These are phyloP conservation scores for Metarhizium rileyi DNA, from an alignment of 2,329 filamentous ascomycete genomes.

Conservation along the genomic window DNA sequence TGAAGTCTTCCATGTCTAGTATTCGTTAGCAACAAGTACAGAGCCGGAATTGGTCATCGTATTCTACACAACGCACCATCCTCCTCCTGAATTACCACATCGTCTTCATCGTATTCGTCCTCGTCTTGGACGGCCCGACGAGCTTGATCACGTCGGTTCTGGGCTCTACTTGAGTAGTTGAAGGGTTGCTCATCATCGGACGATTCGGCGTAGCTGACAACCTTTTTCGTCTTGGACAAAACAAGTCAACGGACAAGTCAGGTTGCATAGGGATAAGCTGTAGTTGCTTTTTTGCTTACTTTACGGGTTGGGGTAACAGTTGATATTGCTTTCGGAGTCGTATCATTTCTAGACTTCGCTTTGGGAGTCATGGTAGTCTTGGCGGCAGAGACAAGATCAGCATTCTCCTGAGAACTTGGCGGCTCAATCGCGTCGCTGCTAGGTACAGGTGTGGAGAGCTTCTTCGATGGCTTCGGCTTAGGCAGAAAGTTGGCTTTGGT, in stretches of 20 bases:
- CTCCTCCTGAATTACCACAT: conserved; percentile 51
- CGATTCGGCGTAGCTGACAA: conserved; percentile 75
- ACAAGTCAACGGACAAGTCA: background rate
- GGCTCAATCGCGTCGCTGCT: conserved; percentile 69
- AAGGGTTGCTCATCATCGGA: conserved; percentile 72
- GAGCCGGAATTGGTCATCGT: background rate
- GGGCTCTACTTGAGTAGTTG: conserved; percentile 29
- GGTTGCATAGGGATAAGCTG: background rate
- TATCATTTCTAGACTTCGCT: conserved; percentile 13
- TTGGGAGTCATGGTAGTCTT: conserved; percentile 32
- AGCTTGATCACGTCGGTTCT: conserved; percentile 28
- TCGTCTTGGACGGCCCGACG: conserved; percentile 57
- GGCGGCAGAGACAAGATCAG: conserved; percentile 33
- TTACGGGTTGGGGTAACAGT: conserved; percentile 71
- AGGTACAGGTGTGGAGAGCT: conserved; percentile 58
- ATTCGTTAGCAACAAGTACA: conserved; percentile 4
- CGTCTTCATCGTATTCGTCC: conserved; percentile 62
- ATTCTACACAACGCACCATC: conserved; percentile 37
- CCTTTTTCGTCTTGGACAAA: conserved; percentile 36
- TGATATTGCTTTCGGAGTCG: conserved; percentile 17
- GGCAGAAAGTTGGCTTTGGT: conserved; percentile 31
- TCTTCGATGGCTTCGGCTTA: conserved; percentile 28
- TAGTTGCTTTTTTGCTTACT: conserved; percentile 34
- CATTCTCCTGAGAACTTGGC: conserved; percentile 60
- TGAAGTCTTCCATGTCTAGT: conserved; percentile 76